A percentile compares a stretch with the other conserved stretches of the same genome.
Conservation (phyloP, 495 filamentous ascomycete species). For the Xylaria scruposa region DNA sequence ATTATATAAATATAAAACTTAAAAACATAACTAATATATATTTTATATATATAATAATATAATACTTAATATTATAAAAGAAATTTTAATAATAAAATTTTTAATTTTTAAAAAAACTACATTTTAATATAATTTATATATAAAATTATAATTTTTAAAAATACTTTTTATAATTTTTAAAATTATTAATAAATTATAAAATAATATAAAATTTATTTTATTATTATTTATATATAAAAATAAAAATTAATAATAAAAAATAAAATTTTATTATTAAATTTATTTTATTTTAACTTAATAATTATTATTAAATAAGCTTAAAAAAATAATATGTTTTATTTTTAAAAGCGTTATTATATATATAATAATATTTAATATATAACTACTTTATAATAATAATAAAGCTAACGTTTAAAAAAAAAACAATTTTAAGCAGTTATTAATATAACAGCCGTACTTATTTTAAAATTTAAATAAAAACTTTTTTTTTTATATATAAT, state of each 20-base stretch:
- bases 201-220: not conserved
- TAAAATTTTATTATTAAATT: conserved; percentile 4
- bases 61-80: too few species aligned
- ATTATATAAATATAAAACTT: too few species aligned
- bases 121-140: not conserved
- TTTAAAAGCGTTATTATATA: too few species aligned
- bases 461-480: not conserved
- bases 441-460: not conserved
- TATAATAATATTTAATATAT: not conserved
- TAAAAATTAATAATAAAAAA: not conserved
- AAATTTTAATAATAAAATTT: not conserved
- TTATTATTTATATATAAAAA: not conserved
- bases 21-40: not conserved
- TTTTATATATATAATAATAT: too few species aligned
- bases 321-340: not conserved
- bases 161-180: not conserved
- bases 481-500: not conserved
- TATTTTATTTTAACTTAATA: not conserved
- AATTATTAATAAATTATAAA: conserved; percentile 1
- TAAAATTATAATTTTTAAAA: not conserved
- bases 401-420: not conserved
- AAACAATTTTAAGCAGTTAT: not conserved
- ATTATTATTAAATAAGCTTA: not conserved
- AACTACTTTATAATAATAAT: not conserved
- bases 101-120: not conserved